phyloP scores from a whole-genome alignment of 176 grass and related monocot genomes.

The Oryza nivara region DNA sequence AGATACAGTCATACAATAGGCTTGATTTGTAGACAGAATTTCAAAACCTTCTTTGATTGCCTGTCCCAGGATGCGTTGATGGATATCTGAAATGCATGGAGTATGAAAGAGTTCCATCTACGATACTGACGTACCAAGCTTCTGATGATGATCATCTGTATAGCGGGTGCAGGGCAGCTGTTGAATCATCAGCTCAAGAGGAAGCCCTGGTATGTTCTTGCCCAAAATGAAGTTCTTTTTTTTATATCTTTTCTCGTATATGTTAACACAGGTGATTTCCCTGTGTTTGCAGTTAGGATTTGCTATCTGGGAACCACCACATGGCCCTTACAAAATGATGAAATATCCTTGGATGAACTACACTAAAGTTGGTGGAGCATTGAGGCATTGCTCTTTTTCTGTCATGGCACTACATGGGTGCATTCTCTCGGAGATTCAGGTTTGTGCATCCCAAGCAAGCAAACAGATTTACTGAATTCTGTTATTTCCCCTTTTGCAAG shows the following conservation, averaged over 20 bases:
- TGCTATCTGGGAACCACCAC: slow-evolving; percentile 93
- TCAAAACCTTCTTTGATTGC: background rate
- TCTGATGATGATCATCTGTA: slow-evolving; percentile 89
- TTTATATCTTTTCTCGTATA: background rate
- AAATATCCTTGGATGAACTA: slow-evolving; percentile 90
- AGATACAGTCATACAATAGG: background rate
- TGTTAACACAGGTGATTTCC: background rate
- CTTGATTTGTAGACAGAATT: background rate
- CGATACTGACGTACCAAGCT: slow-evolving; percentile 86
- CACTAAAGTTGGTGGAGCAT: slow-evolving; percentile 77
- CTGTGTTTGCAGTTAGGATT: slow-evolving; percentile 69
- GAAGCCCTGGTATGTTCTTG: slow-evolving; percentile 68
- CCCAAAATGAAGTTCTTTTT: background rate
- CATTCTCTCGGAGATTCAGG: slow-evolving; percentile 97
- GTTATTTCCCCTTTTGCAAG: background rate
- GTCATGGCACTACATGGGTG: slow-evolving; percentile 96
- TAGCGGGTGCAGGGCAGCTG: slow-evolving; percentile 81
- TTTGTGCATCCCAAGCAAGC: slow-evolving; percentile 22
- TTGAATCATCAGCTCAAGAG: slow-evolving; percentile 78
- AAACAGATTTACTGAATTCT: background rate
- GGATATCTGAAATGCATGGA: slow-evolving; percentile 86
- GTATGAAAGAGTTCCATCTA: slow-evolving; percentile 89
- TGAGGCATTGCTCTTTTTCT: slow-evolving; percentile 90
- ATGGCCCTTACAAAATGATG: slow-evolving; percentile 86
- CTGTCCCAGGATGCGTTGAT: slow-evolving; percentile 73